Percentiles rank a stretch among this genome's conserved stretches.
phyloP scores from a whole-genome alignment of 768 basidiomycete species.

The Piloderma croceum region DNA sequence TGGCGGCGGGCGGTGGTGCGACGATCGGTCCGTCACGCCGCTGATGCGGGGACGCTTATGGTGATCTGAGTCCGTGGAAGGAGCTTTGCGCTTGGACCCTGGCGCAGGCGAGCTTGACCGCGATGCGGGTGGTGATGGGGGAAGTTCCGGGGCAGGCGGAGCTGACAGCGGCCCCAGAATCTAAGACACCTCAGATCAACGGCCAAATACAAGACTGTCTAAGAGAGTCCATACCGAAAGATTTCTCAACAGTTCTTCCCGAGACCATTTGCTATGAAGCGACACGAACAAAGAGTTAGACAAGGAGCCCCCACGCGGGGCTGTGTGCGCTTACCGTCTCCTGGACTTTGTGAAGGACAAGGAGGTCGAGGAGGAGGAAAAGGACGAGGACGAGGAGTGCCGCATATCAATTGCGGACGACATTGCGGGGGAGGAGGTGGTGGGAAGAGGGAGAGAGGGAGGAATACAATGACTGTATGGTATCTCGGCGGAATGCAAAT shows the following conservation, averaged over 20 bases:
- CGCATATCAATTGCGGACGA: slow-evolving; percentile 29
- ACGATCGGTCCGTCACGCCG: too few relatives aligned
- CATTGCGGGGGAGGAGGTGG: slow-evolving; percentile 32
- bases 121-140: slow-evolving; percentile 41
- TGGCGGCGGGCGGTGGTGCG: slow-evolving; percentile 22
- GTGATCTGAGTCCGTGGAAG: slow-evolving; percentile 20
- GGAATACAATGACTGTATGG: too few relatives aligned
- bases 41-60: slow-evolving; percentile 28
- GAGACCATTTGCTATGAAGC: slow-evolving; percentile 28
- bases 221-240: slow-evolving; percentile 29
- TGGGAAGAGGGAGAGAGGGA: slow-evolving; percentile 33
- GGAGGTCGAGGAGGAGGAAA: slow-evolving; percentile 23
- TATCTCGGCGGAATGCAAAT: too few relatives aligned
- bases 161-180: slow-evolving; percentile 34
- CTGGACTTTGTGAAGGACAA: slow-evolving; percentile 19
- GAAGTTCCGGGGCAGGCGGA: slow-evolving; percentile 40
- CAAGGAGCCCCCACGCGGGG: slow-evolving; percentile 4
- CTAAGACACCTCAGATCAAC: slow-evolving; percentile 22
- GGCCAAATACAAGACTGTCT: slow-evolving; percentile 9
- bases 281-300: slow-evolving; percentile 15
- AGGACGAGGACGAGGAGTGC: slow-evolving; percentile 17
- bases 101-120: slow-evolving; percentile 37
- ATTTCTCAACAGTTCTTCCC: slow-evolving; percentile 34
- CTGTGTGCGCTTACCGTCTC: slow-evolving; percentile 28
- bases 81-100: slow-evolving; percentile 35